Evolutionary conservation across 2,329 filamentous ascomycete species (phyloP).

Genomic region (Pseudocercospora eumusae): DNA sequence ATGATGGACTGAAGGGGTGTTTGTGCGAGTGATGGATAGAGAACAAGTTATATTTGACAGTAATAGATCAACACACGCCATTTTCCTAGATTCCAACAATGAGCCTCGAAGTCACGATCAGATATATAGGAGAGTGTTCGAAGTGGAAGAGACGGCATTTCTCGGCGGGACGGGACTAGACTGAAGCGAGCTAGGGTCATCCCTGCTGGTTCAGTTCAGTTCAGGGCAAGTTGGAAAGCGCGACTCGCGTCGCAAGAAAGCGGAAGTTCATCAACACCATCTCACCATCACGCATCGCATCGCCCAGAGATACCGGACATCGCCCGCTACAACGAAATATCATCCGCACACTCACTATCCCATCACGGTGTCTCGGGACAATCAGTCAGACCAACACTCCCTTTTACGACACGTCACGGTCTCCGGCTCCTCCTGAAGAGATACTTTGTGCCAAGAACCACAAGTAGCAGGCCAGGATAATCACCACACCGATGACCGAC

Average conservation of each 20-base stretch:
- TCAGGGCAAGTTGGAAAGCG: not conserved
- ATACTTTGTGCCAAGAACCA: slow-evolving; percentile 13
- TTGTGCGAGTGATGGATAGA: slow-evolving; percentile 2
- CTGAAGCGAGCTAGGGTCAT: not conserved
- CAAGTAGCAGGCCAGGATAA: slow-evolving; percentile 9
- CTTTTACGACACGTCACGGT: slow-evolving; percentile 6
- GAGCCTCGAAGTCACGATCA: no score
- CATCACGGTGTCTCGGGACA: not conserved
- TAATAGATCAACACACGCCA: slow-evolving; percentile 6
- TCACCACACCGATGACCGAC: slow-evolving; percentile 13
- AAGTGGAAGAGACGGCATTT: no score
- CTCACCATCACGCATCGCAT: slow-evolving; percentile 1
- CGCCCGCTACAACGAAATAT: not conserved
- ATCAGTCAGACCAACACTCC: not conserved
- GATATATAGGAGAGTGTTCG: no score
- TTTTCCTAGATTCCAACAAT: no score
- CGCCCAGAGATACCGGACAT: not conserved
- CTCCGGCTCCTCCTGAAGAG: slow-evolving; percentile 1
- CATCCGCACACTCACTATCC: not conserved
- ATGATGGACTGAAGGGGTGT: not conserved
- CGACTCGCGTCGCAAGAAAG: slow-evolving; percentile 7
- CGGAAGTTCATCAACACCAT: slow-evolving; percentile 6
- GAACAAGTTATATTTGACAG: slow-evolving; percentile 9
- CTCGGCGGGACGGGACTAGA: no score
- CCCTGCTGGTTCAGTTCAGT: not conserved